Conservation (phyloP, 2,329 filamentous ascomycete genomes). For the Thelonectria rubi region DNA sequence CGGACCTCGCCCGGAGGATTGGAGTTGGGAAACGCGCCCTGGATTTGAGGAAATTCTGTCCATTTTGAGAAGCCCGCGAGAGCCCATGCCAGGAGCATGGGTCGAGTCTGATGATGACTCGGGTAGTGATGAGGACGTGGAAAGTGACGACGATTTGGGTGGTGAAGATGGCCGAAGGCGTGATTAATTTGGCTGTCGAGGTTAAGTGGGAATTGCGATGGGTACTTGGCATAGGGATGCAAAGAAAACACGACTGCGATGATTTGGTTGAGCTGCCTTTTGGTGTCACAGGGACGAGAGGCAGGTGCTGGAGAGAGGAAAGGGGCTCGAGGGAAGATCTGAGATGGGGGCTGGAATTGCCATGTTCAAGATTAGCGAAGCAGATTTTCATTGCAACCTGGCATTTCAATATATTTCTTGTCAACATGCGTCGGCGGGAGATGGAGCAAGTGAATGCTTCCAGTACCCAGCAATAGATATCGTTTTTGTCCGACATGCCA, state of each 20-base stretch:
- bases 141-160: too few relatives aligned
- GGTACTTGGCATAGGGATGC: too few relatives aligned
- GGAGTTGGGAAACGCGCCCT: constrained; percentile 11
- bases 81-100: constrained; percentile 18
- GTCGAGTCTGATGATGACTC: not conserved
- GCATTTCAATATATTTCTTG: not conserved
- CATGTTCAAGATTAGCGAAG: constrained; percentile 6
- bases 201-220: too few relatives aligned
- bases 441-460: too few relatives aligned
- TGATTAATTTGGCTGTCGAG: too few relatives aligned
- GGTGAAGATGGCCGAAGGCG: too few relatives aligned
- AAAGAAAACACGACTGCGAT: too few relatives aligned
- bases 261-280: too few relatives aligned
- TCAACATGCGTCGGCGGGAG: too few relatives aligned
- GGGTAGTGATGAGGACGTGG: not conserved
- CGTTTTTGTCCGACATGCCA: too few relatives aligned
- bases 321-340: not conserved
- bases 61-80: constrained; percentile 7
- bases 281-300: constrained; percentile 1
- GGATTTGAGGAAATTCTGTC: not conserved
- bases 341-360: not conserved
- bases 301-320: constrained; percentile 13
- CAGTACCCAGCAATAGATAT: too few relatives aligned
- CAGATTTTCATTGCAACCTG: not conserved
- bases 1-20: constrained; percentile 10